These are phyloP conservation scores for Pichia manshurica DNA, from an alignment of 805 yeast genomes.

Conservation along the genomic window DNA sequence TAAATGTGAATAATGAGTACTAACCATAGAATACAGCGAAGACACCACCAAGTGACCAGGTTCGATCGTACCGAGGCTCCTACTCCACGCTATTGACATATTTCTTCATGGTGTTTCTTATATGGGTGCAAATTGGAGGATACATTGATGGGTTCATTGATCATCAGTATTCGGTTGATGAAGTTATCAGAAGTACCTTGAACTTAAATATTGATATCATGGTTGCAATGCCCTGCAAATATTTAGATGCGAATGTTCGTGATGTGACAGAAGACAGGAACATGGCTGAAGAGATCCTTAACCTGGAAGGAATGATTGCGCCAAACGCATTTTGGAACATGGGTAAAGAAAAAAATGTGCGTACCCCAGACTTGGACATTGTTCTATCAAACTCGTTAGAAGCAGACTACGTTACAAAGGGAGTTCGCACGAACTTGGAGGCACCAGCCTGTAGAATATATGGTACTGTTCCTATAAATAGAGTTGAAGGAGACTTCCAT, in stretches of 20 bases:
- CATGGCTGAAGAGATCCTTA: conserved; percentile 69
- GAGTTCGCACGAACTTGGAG: conserved; percentile 41
- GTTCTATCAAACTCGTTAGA: conserved; percentile 59
- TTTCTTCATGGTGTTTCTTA: conserved; percentile 55
- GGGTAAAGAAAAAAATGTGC: conserved; percentile 35
- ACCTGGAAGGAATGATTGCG: conserved; percentile 56
- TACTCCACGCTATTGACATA: conserved; percentile 59
- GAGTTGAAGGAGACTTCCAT: conserved; percentile 80
- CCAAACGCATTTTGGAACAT: conserved; percentile 43
- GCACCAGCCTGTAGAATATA: conserved; percentile 81
- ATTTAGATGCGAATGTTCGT: conserved; percentile 64
- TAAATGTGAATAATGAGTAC: too few species aligned
- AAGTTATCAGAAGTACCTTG: conserved; percentile 48
- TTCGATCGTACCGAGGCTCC: conserved; percentile 74
- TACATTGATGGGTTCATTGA: conserved; percentile 77
- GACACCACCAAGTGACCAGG: conserved; percentile 62
- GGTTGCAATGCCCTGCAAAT: conserved; percentile 80
- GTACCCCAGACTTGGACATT: conserved; percentile 60
- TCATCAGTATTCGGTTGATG: conserved; percentile 73
- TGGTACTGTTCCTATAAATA: conserved; percentile 78
- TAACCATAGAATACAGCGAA: conserved; percentile 40
- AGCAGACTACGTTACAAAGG: conserved; percentile 52
- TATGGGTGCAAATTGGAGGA: conserved; percentile 83
- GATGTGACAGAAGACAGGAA: conserved; percentile 76
- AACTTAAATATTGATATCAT: conserved; percentile 73